Evolutionary conservation across 129 eudicot genomes (phyloP).

Genomic region (Chrysanthemum lavandulifolium): DNA sequence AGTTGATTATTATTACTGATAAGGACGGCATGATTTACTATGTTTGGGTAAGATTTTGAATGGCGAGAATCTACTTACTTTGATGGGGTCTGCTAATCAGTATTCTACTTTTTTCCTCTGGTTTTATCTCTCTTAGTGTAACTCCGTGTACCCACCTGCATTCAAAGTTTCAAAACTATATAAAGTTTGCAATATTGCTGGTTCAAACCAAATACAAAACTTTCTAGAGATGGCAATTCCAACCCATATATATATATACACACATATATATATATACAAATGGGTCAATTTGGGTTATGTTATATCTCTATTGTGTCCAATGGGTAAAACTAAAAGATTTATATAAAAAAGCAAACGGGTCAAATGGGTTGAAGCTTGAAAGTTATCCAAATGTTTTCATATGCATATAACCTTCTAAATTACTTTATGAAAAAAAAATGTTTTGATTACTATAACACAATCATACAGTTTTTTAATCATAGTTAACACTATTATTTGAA

Average conservation of each 20-base stretch:
- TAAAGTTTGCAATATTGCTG: conserved; percentile 3
- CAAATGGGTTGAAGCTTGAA: background rate
- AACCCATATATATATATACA: background rate
- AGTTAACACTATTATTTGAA: background rate
- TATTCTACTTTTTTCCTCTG: too few relatives aligned
- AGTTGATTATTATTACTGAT: too few relatives aligned
- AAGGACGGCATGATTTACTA: too few relatives aligned
- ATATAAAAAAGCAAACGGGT: background rate
- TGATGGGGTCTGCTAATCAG: too few relatives aligned
- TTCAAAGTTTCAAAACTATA: too few relatives aligned
- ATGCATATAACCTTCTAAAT: background rate
- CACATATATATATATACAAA: background rate
- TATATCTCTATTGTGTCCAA: background rate
- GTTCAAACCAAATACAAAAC: conserved; percentile 9
- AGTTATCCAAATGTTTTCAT: background rate
- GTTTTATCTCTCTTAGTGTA: too few relatives aligned
- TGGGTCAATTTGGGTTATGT: conserved; percentile 3
- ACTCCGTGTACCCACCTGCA: too few relatives aligned
- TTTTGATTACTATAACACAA: too few relatives aligned
- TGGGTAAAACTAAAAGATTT: background rate
- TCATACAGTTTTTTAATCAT: background rate
- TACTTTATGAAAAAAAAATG: background rate
- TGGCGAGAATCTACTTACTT: too few relatives aligned
- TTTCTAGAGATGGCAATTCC: conserved; percentile 5
- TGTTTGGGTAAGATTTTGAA: too few relatives aligned